A percentile compares a stretch with the other conserved stretches of the same genome.
Evolutionary conservation across 1,284 basidiomycete genomes (phyloP).

Genomic region (Malassezia sp.): DNA sequence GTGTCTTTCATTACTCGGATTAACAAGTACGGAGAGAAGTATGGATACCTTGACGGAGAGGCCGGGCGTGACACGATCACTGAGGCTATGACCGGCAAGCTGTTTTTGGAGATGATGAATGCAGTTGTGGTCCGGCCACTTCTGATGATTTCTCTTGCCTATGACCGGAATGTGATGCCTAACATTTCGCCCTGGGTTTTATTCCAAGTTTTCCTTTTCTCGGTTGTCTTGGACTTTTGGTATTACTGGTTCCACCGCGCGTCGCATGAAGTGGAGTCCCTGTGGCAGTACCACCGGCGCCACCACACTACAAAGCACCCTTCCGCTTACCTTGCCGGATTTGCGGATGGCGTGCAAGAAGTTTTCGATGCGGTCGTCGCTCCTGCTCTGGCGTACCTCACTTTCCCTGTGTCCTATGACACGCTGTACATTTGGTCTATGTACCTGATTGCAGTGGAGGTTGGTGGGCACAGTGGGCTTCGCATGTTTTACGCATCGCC

Average conservation of each 20-base stretch:
- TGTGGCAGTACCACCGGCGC: constrained; percentile 26
- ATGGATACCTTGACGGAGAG: constrained; percentile 30
- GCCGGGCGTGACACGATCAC: constrained; percentile 25
- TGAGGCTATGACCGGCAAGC: constrained; percentile 17
- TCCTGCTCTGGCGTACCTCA: constrained; percentile 24
- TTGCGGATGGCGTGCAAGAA: constrained; percentile 36
- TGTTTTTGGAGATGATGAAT: constrained; percentile 12
- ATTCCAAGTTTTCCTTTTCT: constrained; percentile 18
- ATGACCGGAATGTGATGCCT: constrained; percentile 8
- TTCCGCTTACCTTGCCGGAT: constrained; percentile 22
- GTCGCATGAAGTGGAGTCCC: constrained; percentile 26
- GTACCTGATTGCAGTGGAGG: constrained; percentile 25
- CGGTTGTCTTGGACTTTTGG: constrained; percentile 23
- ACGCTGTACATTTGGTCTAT: constrained; percentile 20
- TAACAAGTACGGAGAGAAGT: constrained; percentile 10
- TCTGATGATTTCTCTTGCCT: constrained; percentile 14
- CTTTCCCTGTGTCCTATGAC: constrained; percentile 22
- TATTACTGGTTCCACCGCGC: constrained; percentile 37
- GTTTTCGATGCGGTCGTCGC: constrained; percentile 29
- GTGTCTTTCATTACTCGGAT: constrained; percentile 17
- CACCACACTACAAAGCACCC: constrained; percentile 40
- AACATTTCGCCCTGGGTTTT: constrained; percentile 13
- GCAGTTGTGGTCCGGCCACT: constrained; percentile 5
- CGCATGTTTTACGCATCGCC: constrained; percentile 24
- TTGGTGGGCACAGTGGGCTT: constrained; percentile 32